phyloP scores from a whole-genome alignment of 2,329 filamentous ascomycete species.

The Arthrobotrys sphaeroides region DNA sequence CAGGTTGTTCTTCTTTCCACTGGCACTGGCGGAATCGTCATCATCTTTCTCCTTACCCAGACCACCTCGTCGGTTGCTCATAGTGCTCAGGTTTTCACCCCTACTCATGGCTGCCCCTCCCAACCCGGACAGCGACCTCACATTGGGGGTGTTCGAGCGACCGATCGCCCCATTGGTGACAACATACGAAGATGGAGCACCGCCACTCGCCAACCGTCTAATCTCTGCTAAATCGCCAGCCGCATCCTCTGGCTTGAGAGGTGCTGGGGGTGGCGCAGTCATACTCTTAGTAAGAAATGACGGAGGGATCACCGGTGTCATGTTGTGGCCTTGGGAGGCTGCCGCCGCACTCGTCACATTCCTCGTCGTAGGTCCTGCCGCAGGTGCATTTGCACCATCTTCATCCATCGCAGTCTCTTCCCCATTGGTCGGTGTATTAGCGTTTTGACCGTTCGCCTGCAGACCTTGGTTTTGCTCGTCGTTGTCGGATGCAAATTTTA shows the following conservation, averaged over 20 bases:
- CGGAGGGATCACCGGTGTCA: slow-evolving; percentile 44
- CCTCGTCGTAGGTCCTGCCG: slow-evolving; percentile 31
- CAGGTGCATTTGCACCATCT: slow-evolving; percentile 10
- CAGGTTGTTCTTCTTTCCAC: slow-evolving; percentile 40
- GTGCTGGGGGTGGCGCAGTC: slow-evolving; percentile 38
- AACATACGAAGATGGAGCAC: slow-evolving; percentile 9
- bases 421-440: slow-evolving; percentile 8
- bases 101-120: slow-evolving; percentile 36
- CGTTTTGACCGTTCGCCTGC: slow-evolving; percentile 32
- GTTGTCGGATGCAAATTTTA: slow-evolving; percentile 13
- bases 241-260: slow-evolving; percentile 37
- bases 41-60: slow-evolving; percentile 27
- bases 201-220: slow-evolving; percentile 23
- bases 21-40: slow-evolving; percentile 40
- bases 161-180: slow-evolving; percentile 14
- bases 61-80: slow-evolving; percentile 42
- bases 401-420: slow-evolving; percentile 32
- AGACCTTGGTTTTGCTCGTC: not conserved
- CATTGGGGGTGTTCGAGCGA: slow-evolving; percentile 31
- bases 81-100: slow-evolving; percentile 45
- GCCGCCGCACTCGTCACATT: slow-evolving; percentile 41
- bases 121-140: slow-evolving; percentile 39
- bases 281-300: slow-evolving; percentile 49
- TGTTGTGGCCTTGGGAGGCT: slow-evolving; percentile 38
- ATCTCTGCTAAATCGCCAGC: slow-evolving; percentile 34